A percentile compares a stretch with the other conserved stretches of the same genome.
These are phyloP conservation scores for Zymoseptoria brevis DNA, from an alignment of 2,329 filamentous ascomycete species.

Conservation along the genomic window DNA sequence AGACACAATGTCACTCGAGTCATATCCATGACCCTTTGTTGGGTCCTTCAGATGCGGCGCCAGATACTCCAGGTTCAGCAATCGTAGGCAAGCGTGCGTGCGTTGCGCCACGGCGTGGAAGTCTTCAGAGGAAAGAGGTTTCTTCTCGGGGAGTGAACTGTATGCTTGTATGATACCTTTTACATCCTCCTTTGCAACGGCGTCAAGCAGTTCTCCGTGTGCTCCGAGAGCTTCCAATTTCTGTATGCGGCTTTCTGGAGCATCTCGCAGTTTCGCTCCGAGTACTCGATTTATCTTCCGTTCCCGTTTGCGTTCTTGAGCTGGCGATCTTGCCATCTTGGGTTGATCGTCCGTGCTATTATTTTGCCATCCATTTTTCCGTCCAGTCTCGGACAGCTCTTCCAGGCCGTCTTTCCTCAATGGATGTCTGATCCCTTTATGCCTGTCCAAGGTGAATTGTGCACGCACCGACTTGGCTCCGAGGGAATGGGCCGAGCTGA, in stretches of 20 bases:
- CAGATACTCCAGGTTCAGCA: background rate
- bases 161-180: constrained; percentile 16
- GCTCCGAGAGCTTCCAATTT: constrained; percentile 5
- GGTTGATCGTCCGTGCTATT: too few relatives aligned
- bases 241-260: background rate
- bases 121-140: constrained; percentile 9
- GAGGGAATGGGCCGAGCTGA: constrained; percentile 1
- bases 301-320: constrained; percentile 10
- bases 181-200: constrained; percentile 14
- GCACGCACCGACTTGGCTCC: background rate
- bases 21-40: constrained; percentile 8
- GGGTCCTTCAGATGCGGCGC: constrained; percentile 5
- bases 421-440: background rate
- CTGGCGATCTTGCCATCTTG: background rate
- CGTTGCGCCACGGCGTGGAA: constrained; percentile 12
- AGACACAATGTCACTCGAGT: constrained; percentile 12
- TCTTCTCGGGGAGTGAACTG: constrained; percentile 8
- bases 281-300: background rate
- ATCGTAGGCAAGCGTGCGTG: constrained; percentile 3
- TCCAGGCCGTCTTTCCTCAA: background rate
- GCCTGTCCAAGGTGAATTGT: background rate
- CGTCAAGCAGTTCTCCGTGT: constrained; percentile 14
- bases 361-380: too few relatives aligned
- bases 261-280: background rate
- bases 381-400: background rate